These are phyloP conservation scores for Phytophthora europaea DNA, from an alignment of 352 stramenopile genomes.

Conservation along the genomic window DNA sequence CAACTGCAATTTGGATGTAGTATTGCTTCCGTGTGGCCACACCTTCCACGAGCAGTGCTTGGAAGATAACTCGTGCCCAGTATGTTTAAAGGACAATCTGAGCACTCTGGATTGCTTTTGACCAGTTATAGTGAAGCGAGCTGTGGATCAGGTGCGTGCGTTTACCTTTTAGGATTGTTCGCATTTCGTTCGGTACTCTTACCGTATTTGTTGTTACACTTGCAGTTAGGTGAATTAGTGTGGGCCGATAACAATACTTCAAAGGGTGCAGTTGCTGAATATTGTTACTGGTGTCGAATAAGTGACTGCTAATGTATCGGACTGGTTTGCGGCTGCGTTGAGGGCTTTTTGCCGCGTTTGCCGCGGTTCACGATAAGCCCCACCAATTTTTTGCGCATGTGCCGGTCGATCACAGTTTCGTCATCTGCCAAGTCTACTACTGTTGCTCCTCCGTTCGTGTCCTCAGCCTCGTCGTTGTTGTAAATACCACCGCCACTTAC, in stretches of 20 bases:
- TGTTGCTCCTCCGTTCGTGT: conserved; percentile 15
- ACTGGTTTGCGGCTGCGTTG: conserved; percentile 28
- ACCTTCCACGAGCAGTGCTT: conserved; percentile 80
- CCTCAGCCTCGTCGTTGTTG: conserved; percentile 39
- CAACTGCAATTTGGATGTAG: conserved; percentile 80
- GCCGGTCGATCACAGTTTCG: conserved; percentile 70
- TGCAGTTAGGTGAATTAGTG: conserved; percentile 3
- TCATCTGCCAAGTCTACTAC: conserved; percentile 70
- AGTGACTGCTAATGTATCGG: conserved; percentile 30
- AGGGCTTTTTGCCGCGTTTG: conserved; percentile 75
- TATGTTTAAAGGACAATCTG: conserved; percentile 73
- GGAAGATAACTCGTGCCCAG: conserved; percentile 67
- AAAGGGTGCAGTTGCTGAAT: conserved; percentile 29
- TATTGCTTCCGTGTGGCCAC: conserved; percentile 83
- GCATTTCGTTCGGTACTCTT: not conserved
- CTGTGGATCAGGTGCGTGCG: not conserved
- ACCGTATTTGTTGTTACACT: not conserved
- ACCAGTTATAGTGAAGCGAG: conserved; percentile 6
- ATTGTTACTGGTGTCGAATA: conserved; percentile 31
- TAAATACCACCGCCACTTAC: conserved; percentile 32
- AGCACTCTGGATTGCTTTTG: conserved; percentile 56
- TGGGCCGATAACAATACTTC: conserved; percentile 4
- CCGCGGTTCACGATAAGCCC: conserved; percentile 83
- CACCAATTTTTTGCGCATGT: conserved; percentile 88
- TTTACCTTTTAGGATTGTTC: not conserved